These are phyloP conservation scores for Fusarium sp. DNA, from an alignment of 2,329 filamentous ascomycete species.

Conservation along the genomic window DNA sequence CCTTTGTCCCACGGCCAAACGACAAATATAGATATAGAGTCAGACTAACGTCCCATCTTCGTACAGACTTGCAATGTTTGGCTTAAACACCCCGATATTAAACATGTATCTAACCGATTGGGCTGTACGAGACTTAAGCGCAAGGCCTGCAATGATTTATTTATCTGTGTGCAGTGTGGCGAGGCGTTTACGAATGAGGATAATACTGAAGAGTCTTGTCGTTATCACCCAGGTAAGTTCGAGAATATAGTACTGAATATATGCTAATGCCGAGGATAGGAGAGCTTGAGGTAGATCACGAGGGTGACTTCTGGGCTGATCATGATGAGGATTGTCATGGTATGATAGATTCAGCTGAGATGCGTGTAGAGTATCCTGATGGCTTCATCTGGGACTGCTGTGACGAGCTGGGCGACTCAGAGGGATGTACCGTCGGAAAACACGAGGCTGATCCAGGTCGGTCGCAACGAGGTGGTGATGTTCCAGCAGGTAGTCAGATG, in stretches of 20 bases:
- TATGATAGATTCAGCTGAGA: constrained; percentile 15
- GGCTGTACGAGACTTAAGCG: constrained; percentile 19
- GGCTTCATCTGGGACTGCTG: constrained; percentile 19
- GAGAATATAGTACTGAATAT: background rate
- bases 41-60: background rate
- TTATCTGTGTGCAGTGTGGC: constrained; percentile 34
- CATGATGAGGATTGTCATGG: constrained; percentile 19
- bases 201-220: constrained; percentile 19
- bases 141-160: constrained; percentile 31
- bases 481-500: constrained; percentile 13
- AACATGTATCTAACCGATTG: background rate
- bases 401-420: background rate
- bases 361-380: constrained; percentile 17
- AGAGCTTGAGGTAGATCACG: constrained; percentile 8
- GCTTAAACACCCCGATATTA: background rate
- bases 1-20: constrained; percentile 11
- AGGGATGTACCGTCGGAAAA: constrained; percentile 17
- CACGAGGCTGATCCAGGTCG: constrained; percentile 12
- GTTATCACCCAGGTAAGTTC: constrained; percentile 28
- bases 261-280: constrained; percentile 1
- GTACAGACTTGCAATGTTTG: background rate
- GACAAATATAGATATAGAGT: background rate
- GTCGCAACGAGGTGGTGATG: constrained; percentile 16
- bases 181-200: constrained; percentile 10
- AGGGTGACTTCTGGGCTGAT: constrained; percentile 12